phyloP scores from a whole-genome alignment of 2,329 filamentous ascomycete species.

The Microcyclospora pomicola region DNA sequence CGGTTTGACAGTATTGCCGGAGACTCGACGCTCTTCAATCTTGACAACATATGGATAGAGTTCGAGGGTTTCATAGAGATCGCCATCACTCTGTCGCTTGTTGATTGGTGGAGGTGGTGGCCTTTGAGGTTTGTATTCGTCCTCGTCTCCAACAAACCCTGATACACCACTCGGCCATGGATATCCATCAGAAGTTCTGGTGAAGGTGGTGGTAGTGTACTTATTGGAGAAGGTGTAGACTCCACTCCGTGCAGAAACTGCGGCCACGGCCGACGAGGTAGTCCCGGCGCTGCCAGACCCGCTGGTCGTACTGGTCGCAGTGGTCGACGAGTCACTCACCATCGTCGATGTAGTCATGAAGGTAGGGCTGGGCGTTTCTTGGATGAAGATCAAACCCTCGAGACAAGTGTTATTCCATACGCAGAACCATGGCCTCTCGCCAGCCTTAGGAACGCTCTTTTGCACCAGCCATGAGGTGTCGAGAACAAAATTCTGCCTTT shows the following conservation, averaged over 20 bases:
- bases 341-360: slow-evolving; percentile 4
- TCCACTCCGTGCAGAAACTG: slow-evolving; percentile 2
- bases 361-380: slow-evolving; percentile 27
- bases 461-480: slow-evolving; percentile 19
- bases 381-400: slow-evolving; percentile 53
- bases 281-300: slow-evolving; percentile 4
- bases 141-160: slow-evolving; percentile 4
- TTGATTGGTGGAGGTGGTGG: not conserved
- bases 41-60: slow-evolving; percentile 45
- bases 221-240: slow-evolving; percentile 1
- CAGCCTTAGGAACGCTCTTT: slow-evolving; percentile 33
- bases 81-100: slow-evolving; percentile 5
- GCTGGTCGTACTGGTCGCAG: slow-evolving; percentile 2
- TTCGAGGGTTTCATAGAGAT: slow-evolving; percentile 1
- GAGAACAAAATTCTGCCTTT: slow-evolving; percentile 10
- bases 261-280: slow-evolving; percentile 3
- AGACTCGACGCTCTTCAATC: slow-evolving; percentile 49
- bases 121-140: slow-evolving; percentile 1
- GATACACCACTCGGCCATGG: slow-evolving; percentile 4
- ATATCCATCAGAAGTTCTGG: slow-evolving; percentile 4
- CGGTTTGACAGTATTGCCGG: slow-evolving; percentile 29
- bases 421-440: slow-evolving; percentile 55
- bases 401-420: slow-evolving; percentile 55
- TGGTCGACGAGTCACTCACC: not conserved
- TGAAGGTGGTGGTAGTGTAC: slow-evolving; percentile 11